Evolutionary conservation across 2,329 filamentous ascomycete genomes (phyloP), one percentile per base, ranked within the genome.

Genomic region (Colletotrichum sp.): DNA sequence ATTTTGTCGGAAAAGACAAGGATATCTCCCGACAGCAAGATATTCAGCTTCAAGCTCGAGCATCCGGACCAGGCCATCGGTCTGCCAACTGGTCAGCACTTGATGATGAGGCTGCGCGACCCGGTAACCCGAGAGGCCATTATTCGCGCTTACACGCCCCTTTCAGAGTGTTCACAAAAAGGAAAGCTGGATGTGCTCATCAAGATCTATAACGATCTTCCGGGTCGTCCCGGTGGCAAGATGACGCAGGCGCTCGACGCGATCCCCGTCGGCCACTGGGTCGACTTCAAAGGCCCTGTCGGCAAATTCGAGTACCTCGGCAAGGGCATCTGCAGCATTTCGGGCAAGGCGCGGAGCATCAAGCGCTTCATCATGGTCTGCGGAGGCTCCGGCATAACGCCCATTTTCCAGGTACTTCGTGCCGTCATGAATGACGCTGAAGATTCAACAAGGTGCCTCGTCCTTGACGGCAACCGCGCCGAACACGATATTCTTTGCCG

Each of bases 371-470:
- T 94, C 81, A 98, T 98, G 95, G 92, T 98, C 36, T 97, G 95
- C 79, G 96, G 90, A 16, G 96, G 96, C 7, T 95, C 92, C n/a
- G 96, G 96, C 1, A 94, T 98, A 80, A 98, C 96, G n/a, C 96
- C 96, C 0, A 94, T 98, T 77, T 97, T 92, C 83, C 94, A 97
- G 81, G 94, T 98, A 4, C 86, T 97, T 68, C 88, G 94, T 8
- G 93, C 94, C 0, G 90, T 97, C 0, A 89, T 96, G 82, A 87
- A 89, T 61, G 91, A 96, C 77, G 79, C 82, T 2, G 82, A 86
- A 0, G 94, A 96, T 80, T 78, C 83, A 10, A 97, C 94, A 1
- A 85, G 83, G 3, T 98, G 95, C 80, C 85, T 94, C 2, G 88
- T 98, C 0, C 86, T 98, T 1, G 89, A 98, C 80, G 95, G 95